Percentiles rank a stretch among this genome's conserved stretches.
Conservation (phyloP, 169 alveolate genomes). For the Plasmodium fragile region DNA sequence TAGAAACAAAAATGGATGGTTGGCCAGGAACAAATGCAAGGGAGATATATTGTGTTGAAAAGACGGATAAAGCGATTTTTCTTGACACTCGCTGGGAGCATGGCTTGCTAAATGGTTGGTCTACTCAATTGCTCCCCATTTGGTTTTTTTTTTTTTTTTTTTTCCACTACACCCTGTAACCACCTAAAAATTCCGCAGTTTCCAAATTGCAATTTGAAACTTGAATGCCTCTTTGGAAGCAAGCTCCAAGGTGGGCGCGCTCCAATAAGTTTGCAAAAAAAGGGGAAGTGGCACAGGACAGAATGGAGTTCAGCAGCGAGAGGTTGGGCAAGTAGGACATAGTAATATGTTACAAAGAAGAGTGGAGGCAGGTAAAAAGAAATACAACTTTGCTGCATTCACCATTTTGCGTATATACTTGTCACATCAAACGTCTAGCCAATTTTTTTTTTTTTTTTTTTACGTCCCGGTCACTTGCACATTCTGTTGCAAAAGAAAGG, state of each 20-base stretch:
- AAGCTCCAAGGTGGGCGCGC: background rate
- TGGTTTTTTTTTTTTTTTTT: background rate
- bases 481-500: background rate
- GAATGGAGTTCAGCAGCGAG: background rate
- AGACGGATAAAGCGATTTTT: background rate
- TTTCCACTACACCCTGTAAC: background rate
- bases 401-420: background rate
- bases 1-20: background rate
- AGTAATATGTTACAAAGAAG: background rate
- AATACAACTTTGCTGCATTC: background rate
- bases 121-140: background rate
- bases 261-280: background rate
- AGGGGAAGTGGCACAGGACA: background rate
- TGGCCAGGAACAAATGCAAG: background rate
- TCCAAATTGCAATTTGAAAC: background rate
- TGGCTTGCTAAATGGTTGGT: background rate
- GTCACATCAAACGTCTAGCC: background rate
- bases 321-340: background rate
- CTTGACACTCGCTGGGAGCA: background rate
- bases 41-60: background rate
- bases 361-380: background rate
- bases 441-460: background rate
- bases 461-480: background rate
- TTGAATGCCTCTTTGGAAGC: background rate
- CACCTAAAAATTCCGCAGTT: background rate